phyloP scores from a whole-genome alignment of 2,329 filamentous ascomycete genomes.

The Periconia digitata region DNA sequence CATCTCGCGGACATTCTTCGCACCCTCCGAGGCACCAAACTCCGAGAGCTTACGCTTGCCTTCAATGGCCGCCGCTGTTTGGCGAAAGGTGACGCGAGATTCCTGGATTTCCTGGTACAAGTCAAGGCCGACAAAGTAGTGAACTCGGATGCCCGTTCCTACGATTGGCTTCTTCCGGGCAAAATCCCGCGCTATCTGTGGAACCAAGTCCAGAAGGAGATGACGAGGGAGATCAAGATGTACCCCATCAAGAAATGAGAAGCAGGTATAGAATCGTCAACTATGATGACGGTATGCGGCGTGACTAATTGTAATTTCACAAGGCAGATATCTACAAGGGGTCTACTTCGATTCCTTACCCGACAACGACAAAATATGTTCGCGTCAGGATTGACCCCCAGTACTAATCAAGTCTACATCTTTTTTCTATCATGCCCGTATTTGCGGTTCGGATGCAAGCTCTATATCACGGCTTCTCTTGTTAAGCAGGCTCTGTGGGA shows the following conservation, averaged over 20 bases:
- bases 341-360: too few relatives aligned
- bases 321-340: too few relatives aligned
- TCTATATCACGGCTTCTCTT: too few relatives aligned
- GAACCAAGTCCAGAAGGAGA: constrained; percentile 33
- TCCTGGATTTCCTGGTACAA: constrained; percentile 48
- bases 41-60: constrained; percentile 46
- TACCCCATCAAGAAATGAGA: constrained; percentile 20
- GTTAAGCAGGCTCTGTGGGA: too few relatives aligned
- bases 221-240: constrained; percentile 42
- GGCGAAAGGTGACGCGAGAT: constrained; percentile 41
- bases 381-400: too few relatives aligned
- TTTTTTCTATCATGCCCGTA: too few relatives aligned
- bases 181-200: constrained; percentile 40
- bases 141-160: background rate
- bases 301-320: too few relatives aligned
- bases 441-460: too few relatives aligned
- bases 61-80: constrained; percentile 47
- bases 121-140: constrained; percentile 48
- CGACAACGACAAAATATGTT: too few relatives aligned
- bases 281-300: too few relatives aligned
- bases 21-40: constrained; percentile 45
- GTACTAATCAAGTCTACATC: too few relatives aligned
- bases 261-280: too few relatives aligned
- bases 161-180: constrained; percentile 17
- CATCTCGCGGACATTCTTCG: constrained; percentile 50